A percentile compares a stretch with the other conserved stretches of the same genome.
These are phyloP conservation scores for Aspergillus tanneri DNA, from an alignment of 2,329 filamentous ascomycete species.

Conservation along the genomic window DNA sequence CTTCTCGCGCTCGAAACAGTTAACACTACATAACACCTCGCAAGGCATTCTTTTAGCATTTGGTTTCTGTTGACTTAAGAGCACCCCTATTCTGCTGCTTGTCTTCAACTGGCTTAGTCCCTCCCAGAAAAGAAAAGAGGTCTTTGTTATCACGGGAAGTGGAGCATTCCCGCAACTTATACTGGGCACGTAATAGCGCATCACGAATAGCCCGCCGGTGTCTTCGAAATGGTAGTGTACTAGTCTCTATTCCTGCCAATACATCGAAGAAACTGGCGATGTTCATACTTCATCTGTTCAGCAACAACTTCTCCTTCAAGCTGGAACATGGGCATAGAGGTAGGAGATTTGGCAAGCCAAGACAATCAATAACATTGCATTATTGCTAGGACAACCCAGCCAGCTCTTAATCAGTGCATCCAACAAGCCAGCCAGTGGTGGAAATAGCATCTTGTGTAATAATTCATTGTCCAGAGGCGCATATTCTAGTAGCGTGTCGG, in stretches of 20 bases:
- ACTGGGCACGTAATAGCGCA: constrained; percentile 8
- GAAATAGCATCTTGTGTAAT: constrained; percentile 8
- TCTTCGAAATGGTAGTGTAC: constrained; percentile 6
- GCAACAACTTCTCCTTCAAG: constrained; percentile 19
- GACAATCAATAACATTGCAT: constrained; percentile 8
- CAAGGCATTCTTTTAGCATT: too few relatives aligned
- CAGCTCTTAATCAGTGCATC: constrained; percentile 22
- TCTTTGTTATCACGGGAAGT: constrained; percentile 3
- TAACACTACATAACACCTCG: too few relatives aligned
- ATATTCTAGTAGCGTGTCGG: neutral
- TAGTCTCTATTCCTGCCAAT: constrained; percentile 15
- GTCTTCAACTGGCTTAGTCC: neutral
- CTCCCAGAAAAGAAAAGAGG: neutral
- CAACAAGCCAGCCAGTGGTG: constrained; percentile 15
- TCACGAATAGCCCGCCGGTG: constrained; percentile 10
- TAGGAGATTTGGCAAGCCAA: constrained; percentile 16
- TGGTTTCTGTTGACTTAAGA: too few relatives aligned
- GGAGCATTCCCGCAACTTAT: constrained; percentile 9
- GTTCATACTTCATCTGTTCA: constrained; percentile 17
- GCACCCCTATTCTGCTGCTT: neutral
- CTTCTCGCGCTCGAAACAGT: too few relatives aligned
- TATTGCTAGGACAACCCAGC: constrained; percentile 16
- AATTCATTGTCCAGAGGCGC: constrained; percentile 7
- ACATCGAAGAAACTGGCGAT: constrained; percentile 22
- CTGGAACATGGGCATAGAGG: constrained; percentile 18